Conservation (phyloP, 2,329 filamentous ascomycete genomes). For the Penicillium sp. region DNA sequence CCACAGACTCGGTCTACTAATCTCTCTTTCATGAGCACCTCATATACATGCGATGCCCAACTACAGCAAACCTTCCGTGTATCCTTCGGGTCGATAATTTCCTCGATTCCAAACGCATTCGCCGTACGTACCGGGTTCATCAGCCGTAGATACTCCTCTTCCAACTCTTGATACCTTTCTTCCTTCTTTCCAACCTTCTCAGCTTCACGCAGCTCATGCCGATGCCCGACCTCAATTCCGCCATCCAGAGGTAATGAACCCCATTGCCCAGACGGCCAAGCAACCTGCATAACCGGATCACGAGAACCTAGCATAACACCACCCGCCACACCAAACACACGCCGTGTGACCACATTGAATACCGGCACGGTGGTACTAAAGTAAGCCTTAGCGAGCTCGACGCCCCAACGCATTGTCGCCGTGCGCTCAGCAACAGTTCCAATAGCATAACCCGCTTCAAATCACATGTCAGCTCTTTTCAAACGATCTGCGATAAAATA, state of each 20-base stretch:
- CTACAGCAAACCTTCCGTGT: conserved; percentile 57
- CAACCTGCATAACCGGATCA: conserved; percentile 60
- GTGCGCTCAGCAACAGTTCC: conserved; percentile 63
- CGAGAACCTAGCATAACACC: conserved; percentile 64
- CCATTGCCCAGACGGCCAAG: conserved; percentile 65
- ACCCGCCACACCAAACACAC: conserved; percentile 64
- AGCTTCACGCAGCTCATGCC: conserved; percentile 58
- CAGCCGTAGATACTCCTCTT: conserved; percentile 59
- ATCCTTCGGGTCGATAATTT: conserved; percentile 63
- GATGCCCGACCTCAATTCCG: conserved; percentile 64
- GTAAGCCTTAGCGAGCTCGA: conserved; percentile 62
- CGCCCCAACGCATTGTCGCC: conserved; percentile 65
- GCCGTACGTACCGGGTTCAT: conserved; percentile 67
- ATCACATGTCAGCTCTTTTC: conserved; percentile 7
- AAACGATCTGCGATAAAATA: neutral
- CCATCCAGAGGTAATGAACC: conserved; percentile 63
- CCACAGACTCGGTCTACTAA: conserved; percentile 45
- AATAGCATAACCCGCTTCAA: conserved; percentile 58
- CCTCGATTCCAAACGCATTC: conserved; percentile 63
- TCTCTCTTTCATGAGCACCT: conserved; percentile 52
- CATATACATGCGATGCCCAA: conserved; percentile 59
- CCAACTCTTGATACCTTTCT: conserved; percentile 56
- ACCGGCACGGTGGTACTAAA: conserved; percentile 63
- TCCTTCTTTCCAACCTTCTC: conserved; percentile 52
- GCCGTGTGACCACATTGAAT: conserved; percentile 62